Evolutionary conservation across 306 rosid genomes (phyloP).

Genomic region (Fragaria vesca): DNA sequence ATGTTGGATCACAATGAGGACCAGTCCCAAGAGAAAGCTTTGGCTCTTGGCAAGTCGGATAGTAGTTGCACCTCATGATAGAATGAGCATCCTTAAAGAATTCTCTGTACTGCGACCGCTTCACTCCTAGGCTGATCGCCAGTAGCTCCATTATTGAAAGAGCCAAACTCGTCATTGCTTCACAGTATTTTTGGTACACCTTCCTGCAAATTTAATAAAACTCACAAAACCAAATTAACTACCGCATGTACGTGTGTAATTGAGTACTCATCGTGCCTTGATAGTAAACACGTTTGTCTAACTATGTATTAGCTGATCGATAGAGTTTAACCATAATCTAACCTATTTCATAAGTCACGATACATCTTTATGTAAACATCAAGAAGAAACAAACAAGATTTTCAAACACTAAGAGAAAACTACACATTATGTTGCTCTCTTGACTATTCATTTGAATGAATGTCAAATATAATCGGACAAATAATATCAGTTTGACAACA

Average conservation of each 20-base stretch:
- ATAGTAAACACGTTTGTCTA: not conserved
- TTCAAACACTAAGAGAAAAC: no score
- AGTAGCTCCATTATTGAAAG: constrained; percentile 52
- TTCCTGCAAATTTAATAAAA: constrained; percentile 16
- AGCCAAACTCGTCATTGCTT: constrained; percentile 52
- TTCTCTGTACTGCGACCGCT: constrained; percentile 35
- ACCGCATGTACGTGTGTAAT: not conserved
- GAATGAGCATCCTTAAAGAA: constrained; percentile 58
- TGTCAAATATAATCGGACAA: no score
- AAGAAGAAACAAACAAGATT: no score
- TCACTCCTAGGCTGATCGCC: constrained; percentile 68
- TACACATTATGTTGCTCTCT: no score
- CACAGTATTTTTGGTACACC: constrained; percentile 59
- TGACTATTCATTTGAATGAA: no score
- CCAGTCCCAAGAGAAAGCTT: constrained; percentile 59
- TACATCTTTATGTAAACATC: no score
- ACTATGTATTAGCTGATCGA: not conserved
- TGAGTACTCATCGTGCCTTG: not conserved
- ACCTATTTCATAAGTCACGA: no score
- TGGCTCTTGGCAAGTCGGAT: constrained; percentile 61
- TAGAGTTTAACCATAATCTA: no score
- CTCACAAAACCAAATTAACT: not conserved
- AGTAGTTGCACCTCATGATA: constrained; percentile 74
- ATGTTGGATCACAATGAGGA: constrained; percentile 83
- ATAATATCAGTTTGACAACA: no score